A percentile compares a stretch with the other conserved stretches of the same genome.
Evolutionary conservation across 2,329 filamentous ascomycete species (phyloP).

Genomic region (Pseudogymnoascus sp.): DNA sequence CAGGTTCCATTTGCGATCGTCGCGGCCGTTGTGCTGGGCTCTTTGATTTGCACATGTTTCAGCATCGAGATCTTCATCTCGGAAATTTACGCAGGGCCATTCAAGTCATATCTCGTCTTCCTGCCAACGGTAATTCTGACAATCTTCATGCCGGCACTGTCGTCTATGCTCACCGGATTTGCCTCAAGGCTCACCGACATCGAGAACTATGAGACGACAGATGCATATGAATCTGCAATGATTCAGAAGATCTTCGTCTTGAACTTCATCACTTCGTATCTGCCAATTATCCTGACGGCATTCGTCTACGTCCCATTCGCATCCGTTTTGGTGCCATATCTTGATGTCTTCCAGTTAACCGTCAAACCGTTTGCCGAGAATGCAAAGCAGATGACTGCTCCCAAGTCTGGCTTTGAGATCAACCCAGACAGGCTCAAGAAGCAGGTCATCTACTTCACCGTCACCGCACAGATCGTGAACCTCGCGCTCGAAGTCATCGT

Average conservation of each 20-base stretch:
- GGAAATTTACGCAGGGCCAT: slow-evolving; percentile 83
- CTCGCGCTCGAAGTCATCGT: slow-evolving; percentile 79
- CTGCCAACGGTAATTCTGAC: slow-evolving; percentile 85
- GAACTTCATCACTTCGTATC: slow-evolving; percentile 94
- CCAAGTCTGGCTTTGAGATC: slow-evolving; percentile 65
- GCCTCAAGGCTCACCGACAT: slow-evolving; percentile 72
- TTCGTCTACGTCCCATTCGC: slow-evolving; percentile 95
- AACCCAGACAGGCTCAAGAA: slow-evolving; percentile 77
- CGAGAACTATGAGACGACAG: slow-evolving; percentile 89
- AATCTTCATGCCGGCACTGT: slow-evolving; percentile 71
- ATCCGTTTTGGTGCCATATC: slow-evolving; percentile 72
- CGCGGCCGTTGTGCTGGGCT: slow-evolving; percentile 66
- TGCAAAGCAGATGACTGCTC: slow-evolving; percentile 58
- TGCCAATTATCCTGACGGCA: slow-evolving; percentile 84
- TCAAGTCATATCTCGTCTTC: slow-evolving; percentile 83
- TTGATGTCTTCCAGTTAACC: slow-evolving; percentile 72
- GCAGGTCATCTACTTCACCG: slow-evolving; percentile 93
- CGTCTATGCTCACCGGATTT: slow-evolving; percentile 65
- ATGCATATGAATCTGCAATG: slow-evolving; percentile 75
- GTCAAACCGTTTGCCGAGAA: slow-evolving; percentile 70
- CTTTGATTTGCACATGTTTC: slow-evolving; percentile 80
- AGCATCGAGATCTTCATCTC: slow-evolving; percentile 93
- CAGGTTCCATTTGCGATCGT: slow-evolving; percentile 71
- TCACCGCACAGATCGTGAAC: slow-evolving; percentile 87
- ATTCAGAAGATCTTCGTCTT: slow-evolving; percentile 92